These are phyloP conservation scores for Nakaseomyces delphensis DNA, from an alignment of 1,139 yeast genomes.

Conservation along the genomic window DNA sequence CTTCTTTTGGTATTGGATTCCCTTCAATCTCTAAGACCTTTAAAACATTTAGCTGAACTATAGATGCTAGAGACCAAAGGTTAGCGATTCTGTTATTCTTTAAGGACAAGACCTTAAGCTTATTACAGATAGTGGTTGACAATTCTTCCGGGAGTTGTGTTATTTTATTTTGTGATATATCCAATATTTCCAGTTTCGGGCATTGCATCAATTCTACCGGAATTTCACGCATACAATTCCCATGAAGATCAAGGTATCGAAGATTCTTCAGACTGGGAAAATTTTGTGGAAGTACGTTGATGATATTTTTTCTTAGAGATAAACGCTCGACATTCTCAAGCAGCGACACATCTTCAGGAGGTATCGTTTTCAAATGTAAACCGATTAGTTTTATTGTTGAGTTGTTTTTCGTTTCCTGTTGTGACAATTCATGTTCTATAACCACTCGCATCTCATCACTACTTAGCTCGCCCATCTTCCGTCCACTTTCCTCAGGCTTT, in stretches of 20 bases:
- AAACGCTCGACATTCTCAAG: conserved; percentile 44
- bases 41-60: conserved; percentile 46
- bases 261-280: conserved; percentile 41
- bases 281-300: conserved; percentile 42
- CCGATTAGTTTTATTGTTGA: conserved; percentile 26
- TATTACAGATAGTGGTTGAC: conserved; percentile 35
- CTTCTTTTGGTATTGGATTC: conserved; percentile 56
- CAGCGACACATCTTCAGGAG: conserved; percentile 35
- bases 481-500: neutral
- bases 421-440: conserved; percentile 9
- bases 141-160: conserved; percentile 36
- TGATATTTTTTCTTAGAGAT: conserved; percentile 44
- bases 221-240: conserved; percentile 46
- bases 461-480: neutral
- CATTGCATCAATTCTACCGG: conserved; percentile 42
- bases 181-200: conserved; percentile 53
- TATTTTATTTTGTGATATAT: conserved; percentile 53
- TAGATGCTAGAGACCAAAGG: conserved; percentile 48
- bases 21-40: conserved; percentile 61
- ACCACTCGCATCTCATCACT: neutral
- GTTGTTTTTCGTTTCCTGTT: conserved; percentile 13
- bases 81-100: conserved; percentile 52
- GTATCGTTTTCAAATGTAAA: conserved; percentile 19
- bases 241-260: conserved; percentile 58
- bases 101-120: conserved; percentile 51